These are phyloP conservation scores for Lactarius sanguifluus DNA, from an alignment of 768 basidiomycete species.

Conservation along the genomic window DNA sequence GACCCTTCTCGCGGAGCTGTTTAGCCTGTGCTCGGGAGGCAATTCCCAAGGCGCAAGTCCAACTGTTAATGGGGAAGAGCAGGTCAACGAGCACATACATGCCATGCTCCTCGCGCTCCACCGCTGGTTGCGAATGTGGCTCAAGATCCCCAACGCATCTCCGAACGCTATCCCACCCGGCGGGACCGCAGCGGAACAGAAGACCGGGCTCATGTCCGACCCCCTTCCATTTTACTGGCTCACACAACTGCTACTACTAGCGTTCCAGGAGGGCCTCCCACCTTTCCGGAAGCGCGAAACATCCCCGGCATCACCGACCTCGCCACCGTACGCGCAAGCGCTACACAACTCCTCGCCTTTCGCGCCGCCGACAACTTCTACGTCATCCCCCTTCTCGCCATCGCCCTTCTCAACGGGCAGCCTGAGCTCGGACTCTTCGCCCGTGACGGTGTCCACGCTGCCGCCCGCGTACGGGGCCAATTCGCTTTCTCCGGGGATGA, in stretches of 20 bases:
- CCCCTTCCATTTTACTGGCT: constrained; percentile 65
- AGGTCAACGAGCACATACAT: constrained; percentile 36
- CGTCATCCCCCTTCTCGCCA: constrained; percentile 9
- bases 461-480: constrained; percentile 9
- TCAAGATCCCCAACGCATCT: constrained; percentile 36
- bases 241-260: constrained; percentile 52
- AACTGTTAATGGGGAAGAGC: constrained; percentile 14
- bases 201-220: constrained; percentile 33
- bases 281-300: constrained; percentile 39
- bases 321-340: neutral
- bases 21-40: constrained; percentile 25
- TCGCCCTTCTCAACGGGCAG: constrained; percentile 19
- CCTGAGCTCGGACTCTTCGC: constrained; percentile 9
- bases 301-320: neutral
- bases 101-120: constrained; percentile 53
- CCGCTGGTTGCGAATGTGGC: constrained; percentile 61
- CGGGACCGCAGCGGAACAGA: neutral
- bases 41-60: constrained; percentile 11
- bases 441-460: neutral
- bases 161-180: constrained; percentile 20
- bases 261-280: constrained; percentile 51
- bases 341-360: constrained; percentile 11
- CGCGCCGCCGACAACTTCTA: constrained; percentile 3
- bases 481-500: neutral
- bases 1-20: constrained; percentile 37